Evolutionary conservation across 768 basidiomycete species (phyloP).

Genomic region (Hericium rajendrae): DNA sequence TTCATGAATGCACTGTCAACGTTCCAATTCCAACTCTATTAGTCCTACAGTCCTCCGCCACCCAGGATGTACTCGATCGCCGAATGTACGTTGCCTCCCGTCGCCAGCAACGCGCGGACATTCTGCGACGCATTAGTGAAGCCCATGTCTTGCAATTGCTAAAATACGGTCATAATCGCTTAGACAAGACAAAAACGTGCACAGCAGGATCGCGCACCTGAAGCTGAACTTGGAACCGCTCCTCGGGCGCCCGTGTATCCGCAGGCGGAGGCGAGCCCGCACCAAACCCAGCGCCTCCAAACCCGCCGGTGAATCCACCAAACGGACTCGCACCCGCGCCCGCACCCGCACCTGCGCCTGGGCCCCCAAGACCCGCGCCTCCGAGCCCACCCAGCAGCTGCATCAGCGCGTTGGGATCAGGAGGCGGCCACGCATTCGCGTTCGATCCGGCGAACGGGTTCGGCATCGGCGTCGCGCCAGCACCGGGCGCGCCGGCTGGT

Average conservation of each 20-base stretch:
- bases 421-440: conserved; percentile 5
- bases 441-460: conserved; percentile 8
- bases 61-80: conserved; percentile 89
- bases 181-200: neutral
- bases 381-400: conserved; percentile 23
- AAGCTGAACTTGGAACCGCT: conserved; percentile 82
- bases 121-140: conserved; percentile 87
- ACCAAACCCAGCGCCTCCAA: conserved; percentile 9
- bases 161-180: neutral
- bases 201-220: conserved; percentile 37
- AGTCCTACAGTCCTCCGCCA: conserved; percentile 50
- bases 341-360: conserved; percentile 20
- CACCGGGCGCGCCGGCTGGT: conserved; percentile 17
- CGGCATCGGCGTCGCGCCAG: conserved; percentile 7
- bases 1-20: no score
- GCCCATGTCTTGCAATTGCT: conserved; percentile 96
- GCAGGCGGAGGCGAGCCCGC: conserved; percentile 32
- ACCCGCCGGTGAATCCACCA: conserved; percentile 10
- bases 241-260: conserved; percentile 75
- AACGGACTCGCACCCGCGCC: conserved; percentile 20
- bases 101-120: conserved; percentile 80
- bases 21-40: no score
- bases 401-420: conserved; percentile 37
- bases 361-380: conserved; percentile 6
- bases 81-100: conserved; percentile 85